Evolutionary conservation across 2,329 filamentous ascomycete genomes (phyloP), one percentile per base, ranked within the genome.

Genomic region (Ophiocordyceps camponoti-leonardi): DNA sequence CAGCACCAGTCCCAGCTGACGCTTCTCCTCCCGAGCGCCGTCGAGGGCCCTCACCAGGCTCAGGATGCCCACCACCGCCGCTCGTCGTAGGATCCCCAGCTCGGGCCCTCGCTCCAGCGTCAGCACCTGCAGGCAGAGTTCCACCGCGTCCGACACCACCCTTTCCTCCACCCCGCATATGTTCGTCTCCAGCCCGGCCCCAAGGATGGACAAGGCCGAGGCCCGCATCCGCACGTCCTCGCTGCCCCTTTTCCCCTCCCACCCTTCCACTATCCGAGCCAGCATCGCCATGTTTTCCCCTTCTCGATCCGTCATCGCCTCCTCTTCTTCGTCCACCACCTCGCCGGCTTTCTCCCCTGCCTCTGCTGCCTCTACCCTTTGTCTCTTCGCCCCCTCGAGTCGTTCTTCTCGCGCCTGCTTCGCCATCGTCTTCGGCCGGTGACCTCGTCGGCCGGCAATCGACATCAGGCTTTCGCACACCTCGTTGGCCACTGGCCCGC

Each of bases 201-300:
- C 72, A 41, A 86, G 66, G 42, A 86, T 71, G 5, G 79, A 81
- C 7, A 87, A 58, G 4, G 81, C 78, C 20, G 81, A 85, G 14
- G 80, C 65, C 1, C 83, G 75, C 51, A 87, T 72, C 4, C 83
- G 71, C 13, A 85, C 66, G 54, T 86, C 82, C 57, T 86, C 82
- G 48, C 71, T 70, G 0, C 79, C 80, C 16, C 70, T 64, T 46
- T 75, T 78, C 49, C 77, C 72, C 51, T 80, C 71, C 82, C 82
- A 86, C 1, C 79, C 80, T 14, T 70, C 63, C 0, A 85, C 67
- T 48, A 86, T 83, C 48, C 69, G 67, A 20, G 67, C 63, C 13
- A 81, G 56, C 42, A 71, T 66, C 28, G 68, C 76, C 46, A 69
- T 69, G 48, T 63, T 68, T 41, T 53, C 61, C 51, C 56, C 67